Base-by-base conservation (phyloP, 148 eudicot genomes). In the Rhododendron henanense region DNA sequence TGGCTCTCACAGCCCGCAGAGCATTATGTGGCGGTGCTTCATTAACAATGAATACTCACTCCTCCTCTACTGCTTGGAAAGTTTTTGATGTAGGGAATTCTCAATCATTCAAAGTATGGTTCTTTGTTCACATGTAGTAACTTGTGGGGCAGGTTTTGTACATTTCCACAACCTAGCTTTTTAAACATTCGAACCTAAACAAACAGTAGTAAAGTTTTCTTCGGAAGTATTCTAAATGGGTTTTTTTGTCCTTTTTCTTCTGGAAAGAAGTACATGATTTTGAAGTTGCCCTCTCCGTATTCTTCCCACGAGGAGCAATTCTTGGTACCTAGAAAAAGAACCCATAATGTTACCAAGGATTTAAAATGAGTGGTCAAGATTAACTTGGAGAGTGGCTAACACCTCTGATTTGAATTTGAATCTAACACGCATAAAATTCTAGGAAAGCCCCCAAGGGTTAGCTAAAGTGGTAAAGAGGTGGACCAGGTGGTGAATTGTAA, bases 221-320 rank as follows among this genome's bases (percentile, higher is more conserved):
- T 41, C 8, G 45, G 45, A 33, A 84, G 67, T 51, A 7, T 35
- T 84, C 14, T 50, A 11, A 48, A 33, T 86, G 73, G 84, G 75
- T 6, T 5, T 35, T 67, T 3, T 23, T 63, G 69, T 63, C 35
- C 71, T 33, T 71, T 69, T 3, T 19, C 74, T n/a, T 25, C 21
- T 41, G 25, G n/a, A 3, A 33, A 9, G 45, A 5, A 37, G 31
- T 55, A 69, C 33, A 13, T 45, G 85, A 31, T 79, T 81, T 71
- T 86, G 44, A 37, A 39, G 80, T 71, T 86, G 84, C 81, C 73
- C 81, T 73, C 84, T 33, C 77, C 57, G 39, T 79, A 81, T 81
- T 85, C 78, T 79, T 85, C 83, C 8, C 45, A 53, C 33, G 33
- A 61, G 35, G 35, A 57, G 18, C 21, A 57, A 16, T 57, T 18